Percentiles rank a stretch among this genome's conserved stretches.
phyloP scores from a whole-genome alignment of 2,329 filamentous ascomycete species.

The Talaromyces sp. region DNA sequence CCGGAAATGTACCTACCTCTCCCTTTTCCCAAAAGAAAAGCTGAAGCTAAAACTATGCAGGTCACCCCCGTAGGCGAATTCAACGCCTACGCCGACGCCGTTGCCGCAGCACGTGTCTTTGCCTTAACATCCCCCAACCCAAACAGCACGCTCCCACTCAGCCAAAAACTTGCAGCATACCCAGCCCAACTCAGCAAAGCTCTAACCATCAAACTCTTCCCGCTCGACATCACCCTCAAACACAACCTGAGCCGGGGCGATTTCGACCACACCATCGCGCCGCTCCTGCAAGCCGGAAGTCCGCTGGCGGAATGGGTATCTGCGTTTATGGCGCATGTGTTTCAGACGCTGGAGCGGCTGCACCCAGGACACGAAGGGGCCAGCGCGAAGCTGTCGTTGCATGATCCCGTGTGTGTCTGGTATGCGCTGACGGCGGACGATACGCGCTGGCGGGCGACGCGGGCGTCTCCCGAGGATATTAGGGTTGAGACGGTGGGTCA shows the following conservation, averaged over 20 bases:
- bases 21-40: background rate
- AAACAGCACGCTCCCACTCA: constrained; percentile 71
- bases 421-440: constrained; percentile 58
- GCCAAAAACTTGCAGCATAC: constrained; percentile 54
- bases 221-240: constrained; percentile 69
- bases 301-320: constrained; percentile 69
- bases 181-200: constrained; percentile 57
- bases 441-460: constrained; percentile 38
- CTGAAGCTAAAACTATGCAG: constrained; percentile 14
- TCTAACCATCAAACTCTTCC: constrained; percentile 66
- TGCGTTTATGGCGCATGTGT: constrained; percentile 66
- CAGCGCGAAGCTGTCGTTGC: constrained; percentile 57
- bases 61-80: constrained; percentile 82
- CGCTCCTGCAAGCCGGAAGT: constrained; percentile 56
- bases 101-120: constrained; percentile 70
- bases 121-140: constrained; percentile 71
- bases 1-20: constrained; percentile 64
- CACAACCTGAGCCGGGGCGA: constrained; percentile 60
- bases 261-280: constrained; percentile 53
- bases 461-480: constrained; percentile 66
- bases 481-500: constrained; percentile 85
- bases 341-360: constrained; percentile 61
- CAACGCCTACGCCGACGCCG: constrained; percentile 85
- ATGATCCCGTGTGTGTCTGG: constrained; percentile 76
- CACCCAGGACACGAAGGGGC: constrained; percentile 49